Evolutionary conservation across 306 rosid species (phyloP), one percentile per base, ranked within the genome.

Genomic region (Lablab purpureus): DNA sequence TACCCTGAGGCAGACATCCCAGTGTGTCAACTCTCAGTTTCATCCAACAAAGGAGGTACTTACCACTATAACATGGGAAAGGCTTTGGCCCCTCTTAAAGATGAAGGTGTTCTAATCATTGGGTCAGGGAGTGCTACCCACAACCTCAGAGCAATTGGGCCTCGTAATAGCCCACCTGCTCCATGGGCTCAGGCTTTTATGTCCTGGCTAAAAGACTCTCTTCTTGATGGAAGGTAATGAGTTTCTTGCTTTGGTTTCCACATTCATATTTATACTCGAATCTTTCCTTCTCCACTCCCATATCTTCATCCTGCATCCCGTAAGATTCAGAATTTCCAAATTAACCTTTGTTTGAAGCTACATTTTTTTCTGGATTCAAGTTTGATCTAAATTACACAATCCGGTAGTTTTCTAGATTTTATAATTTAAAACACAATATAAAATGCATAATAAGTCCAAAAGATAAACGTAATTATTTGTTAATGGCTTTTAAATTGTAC

Each of bases 1-100:
- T 92, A 90, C 62, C 97, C 96, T 2, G 91, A 91, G 28, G 94
- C 90, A 4, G 84, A 91, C n/a, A 83, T 93, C 4, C 93, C 93
- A 11, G 90, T 90, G 2, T 90, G 93, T 67, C 97, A 92, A 74
- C 90, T 92, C 51, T 92, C 95, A 2, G 43, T 92, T 15, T 93
- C 91, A 71, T 71, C 93, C 0, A n/a, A 64, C 5, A 50, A 54
- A 47, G 91, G 84, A 51, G 91, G 75, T 0, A 60, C 77, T 4
- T 82, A 86, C n/a, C 97, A 92, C 67, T 88, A 84, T 75, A 76
- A 93, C 46, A 6, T 91, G 84, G 97, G 91, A 22, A 89, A 60
- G 76, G 95, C 93, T 3, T 37, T 92, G 86, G 93, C 91, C 0
- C 87, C 90, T 28, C 90, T 90, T 15, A 90, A 84, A 76, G 88